Conservation (phyloP, 106 monocot species). For the Allium cepa region DNA sequence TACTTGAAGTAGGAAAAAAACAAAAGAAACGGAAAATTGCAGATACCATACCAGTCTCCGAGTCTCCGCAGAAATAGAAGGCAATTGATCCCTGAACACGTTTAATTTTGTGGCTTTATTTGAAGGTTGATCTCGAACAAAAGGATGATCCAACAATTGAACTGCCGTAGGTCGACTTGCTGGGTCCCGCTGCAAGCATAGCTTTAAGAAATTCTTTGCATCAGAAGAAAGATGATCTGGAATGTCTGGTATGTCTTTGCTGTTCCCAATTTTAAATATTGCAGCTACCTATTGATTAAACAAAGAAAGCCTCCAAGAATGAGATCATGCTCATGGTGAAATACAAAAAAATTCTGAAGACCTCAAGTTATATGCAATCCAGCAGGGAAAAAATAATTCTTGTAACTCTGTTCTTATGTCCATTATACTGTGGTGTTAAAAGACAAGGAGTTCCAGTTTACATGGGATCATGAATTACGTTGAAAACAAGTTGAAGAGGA, state of each 20-base stretch:
- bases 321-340: too few species aligned
- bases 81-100: constrained; percentile 17
- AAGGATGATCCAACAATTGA: constrained; percentile 78
- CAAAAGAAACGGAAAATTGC: background rate
- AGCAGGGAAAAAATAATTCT: too few species aligned
- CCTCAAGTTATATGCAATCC: too few species aligned
- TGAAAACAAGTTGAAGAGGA: too few species aligned
- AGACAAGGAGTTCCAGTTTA: too few species aligned
- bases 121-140: constrained; percentile 53
- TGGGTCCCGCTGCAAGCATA: constrained; percentile 87
- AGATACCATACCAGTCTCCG: constrained; percentile 18
- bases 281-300: constrained; percentile 58
- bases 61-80: constrained; percentile 29
- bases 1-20: background rate
- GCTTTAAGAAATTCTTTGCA: constrained; percentile 62
- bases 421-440: too few species aligned
- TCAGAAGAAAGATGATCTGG: constrained; percentile 77
- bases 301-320: too few species aligned
- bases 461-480: too few species aligned
- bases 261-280: constrained; percentile 98
- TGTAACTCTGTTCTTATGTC: too few species aligned
- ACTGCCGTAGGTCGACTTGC: constrained; percentile 62
- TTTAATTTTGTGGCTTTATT: constrained; percentile 27
- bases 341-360: too few species aligned
- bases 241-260: constrained; percentile 92